Conservation (phyloP, 768 basidiomycete genomes). For the Lactarius indigo region DNA sequence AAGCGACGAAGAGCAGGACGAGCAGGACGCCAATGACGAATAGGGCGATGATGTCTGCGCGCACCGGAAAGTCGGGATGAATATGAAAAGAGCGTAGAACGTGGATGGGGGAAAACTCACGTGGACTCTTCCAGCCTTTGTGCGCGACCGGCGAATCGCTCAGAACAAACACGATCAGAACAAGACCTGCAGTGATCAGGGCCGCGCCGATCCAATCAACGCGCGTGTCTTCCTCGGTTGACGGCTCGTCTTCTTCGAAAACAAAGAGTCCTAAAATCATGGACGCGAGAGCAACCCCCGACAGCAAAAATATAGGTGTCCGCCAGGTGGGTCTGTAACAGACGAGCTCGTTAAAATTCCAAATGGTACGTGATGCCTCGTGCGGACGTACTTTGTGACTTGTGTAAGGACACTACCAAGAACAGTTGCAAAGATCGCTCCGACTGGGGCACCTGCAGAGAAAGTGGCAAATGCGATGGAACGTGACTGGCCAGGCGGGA, state of each 20-base stretch:
- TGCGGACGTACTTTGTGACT: slow-evolving; percentile 15
- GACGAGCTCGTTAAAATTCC: not conserved
- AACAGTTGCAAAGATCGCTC: slow-evolving; percentile 63
- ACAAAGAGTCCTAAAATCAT: slow-evolving; percentile 50
- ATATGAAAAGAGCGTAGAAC: not conserved
- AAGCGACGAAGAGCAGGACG: slow-evolving; percentile 52
- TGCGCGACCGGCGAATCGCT: slow-evolving; percentile 61
- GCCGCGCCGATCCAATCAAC: slow-evolving; percentile 79
- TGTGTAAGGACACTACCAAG: slow-evolving; percentile 69
- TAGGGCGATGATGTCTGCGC: slow-evolving; percentile 67
- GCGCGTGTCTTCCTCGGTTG: slow-evolving; percentile 35
- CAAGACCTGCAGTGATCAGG: slow-evolving; percentile 60
- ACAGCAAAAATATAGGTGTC: slow-evolving; percentile 55
- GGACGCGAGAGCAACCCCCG: slow-evolving; percentile 53
- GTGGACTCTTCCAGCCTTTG: slow-evolving; percentile 56
- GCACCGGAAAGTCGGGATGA: slow-evolving; percentile 23
- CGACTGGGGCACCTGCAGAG: slow-evolving; percentile 80
- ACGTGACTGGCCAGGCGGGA: slow-evolving; percentile 64
- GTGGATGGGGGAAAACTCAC: slow-evolving; percentile 35
- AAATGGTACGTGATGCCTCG: not conserved
- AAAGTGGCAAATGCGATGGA: slow-evolving; percentile 81
- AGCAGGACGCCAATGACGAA: slow-evolving; percentile 60
- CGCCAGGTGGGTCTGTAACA: slow-evolving; percentile 53
- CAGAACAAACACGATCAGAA: slow-evolving; percentile 70
- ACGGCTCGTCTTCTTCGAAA: slow-evolving; percentile 54